These are phyloP conservation scores for Phytophthora kernoviae DNA, from an alignment of 352 stramenopile genomes.

Conservation along the genomic window DNA sequence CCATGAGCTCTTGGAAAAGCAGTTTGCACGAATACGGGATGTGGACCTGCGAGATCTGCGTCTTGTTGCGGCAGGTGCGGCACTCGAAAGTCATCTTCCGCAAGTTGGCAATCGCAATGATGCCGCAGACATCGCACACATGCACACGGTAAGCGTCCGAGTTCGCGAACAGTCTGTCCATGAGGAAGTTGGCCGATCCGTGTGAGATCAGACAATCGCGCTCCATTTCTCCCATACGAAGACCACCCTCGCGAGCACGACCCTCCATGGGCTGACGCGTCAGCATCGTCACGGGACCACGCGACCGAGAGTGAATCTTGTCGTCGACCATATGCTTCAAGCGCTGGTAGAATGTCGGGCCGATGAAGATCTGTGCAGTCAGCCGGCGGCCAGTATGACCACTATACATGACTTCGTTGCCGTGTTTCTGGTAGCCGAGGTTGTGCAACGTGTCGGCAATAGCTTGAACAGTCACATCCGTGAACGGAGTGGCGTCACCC, in stretches of 20 bases:
- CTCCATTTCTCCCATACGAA: conserved; percentile 99
- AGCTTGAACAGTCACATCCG: conserved; percentile 97
- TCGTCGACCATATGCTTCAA: conserved; percentile 99
- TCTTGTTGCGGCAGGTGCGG: conserved; percentile 94
- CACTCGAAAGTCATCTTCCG: conserved; percentile 99
- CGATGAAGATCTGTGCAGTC: conserved; percentile 98
- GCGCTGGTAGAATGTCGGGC: conserved; percentile 99
- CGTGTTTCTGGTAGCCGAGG: conserved; percentile 98
- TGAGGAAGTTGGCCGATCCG: conserved; percentile 99
- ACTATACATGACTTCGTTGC: conserved; percentile 99
- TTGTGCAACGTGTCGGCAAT: conserved; percentile 95
- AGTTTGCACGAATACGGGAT: conserved; percentile 99
- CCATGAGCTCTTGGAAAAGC: conserved; percentile 99
- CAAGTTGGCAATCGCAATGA: conserved; percentile 99
- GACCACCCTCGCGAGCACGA: conserved; percentile 96
- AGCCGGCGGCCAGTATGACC: conserved; percentile 98
- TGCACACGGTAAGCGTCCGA: conserved; percentile 99
- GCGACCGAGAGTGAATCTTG: conserved; percentile 98
- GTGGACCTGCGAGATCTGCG: conserved; percentile 95
- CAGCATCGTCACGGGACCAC: conserved; percentile 96
- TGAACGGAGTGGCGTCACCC: conserved; percentile 99
- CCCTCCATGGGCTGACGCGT: conserved; percentile 99
- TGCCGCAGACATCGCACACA: conserved; percentile 98
- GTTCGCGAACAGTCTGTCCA: conserved; percentile 99
- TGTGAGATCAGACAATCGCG: conserved; percentile 99